Percentiles rank a stretch among this genome's conserved stretches.
phyloP scores from a whole-genome alignment of 192 early-diverging fungal genomes.

The Backusella sp. region DNA sequence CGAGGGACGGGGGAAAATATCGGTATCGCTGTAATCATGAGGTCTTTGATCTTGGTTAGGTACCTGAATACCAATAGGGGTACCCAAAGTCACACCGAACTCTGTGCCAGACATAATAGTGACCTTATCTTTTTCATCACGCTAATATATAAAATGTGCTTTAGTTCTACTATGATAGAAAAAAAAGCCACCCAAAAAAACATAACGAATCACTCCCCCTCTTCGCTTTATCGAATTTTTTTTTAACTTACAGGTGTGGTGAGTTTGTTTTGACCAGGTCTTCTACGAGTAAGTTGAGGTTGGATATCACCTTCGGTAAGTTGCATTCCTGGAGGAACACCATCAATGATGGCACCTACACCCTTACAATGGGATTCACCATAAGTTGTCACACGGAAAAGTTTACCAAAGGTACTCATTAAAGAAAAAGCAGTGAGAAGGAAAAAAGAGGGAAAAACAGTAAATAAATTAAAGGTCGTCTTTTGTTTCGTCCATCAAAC shows the following conservation, averaged over 20 bases:
- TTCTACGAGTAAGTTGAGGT: constrained; percentile 84
- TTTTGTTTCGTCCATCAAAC: constrained; percentile 7
- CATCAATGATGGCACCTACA: constrained; percentile 96
- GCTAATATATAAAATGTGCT: constrained; percentile 37
- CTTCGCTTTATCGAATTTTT: not conserved
- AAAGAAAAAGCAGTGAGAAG: not conserved
- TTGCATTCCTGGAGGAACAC: constrained; percentile 91
- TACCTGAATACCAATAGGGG: constrained; percentile 91
- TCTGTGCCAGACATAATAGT: constrained; percentile 93
- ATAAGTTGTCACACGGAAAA: constrained; percentile 90
- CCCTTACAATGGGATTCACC: constrained; percentile 99
- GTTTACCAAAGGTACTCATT: constrained; percentile 85
- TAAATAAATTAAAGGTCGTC: not conserved
- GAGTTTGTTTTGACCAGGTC: constrained; percentile 94
- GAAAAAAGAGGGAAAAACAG: not conserved
- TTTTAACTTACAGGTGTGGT: constrained; percentile 81
- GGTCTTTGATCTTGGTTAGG: constrained; percentile 96
- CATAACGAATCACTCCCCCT: not conserved
- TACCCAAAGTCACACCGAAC: constrained; percentile 89
- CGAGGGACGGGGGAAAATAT: constrained; percentile 92
- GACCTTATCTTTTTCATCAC: constrained; percentile 94
- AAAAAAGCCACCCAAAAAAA: no score
- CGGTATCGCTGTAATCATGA: constrained; percentile 94
- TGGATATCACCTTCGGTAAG: constrained; percentile 92
- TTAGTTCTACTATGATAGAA: not conserved